phyloP scores from a whole-genome alignment of 176 grass and related monocot genomes.

The Oryza brachyantha region DNA sequence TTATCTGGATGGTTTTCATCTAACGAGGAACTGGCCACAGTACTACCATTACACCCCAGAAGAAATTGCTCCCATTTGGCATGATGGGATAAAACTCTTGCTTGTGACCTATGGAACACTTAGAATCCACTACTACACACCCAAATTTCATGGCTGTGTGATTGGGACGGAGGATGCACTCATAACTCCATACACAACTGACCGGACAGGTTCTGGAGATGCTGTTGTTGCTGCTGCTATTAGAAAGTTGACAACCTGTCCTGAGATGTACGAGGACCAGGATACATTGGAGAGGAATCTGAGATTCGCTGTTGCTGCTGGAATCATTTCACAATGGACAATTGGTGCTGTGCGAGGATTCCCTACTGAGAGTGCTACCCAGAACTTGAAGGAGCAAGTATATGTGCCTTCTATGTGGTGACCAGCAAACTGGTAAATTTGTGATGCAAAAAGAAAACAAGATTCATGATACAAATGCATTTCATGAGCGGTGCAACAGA shows the following conservation, averaged over 20 bases:
- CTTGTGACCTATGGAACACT: conserved; percentile 75
- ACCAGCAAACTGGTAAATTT: conserved; percentile 44
- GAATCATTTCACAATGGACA: conserved; percentile 95
- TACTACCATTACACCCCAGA: conserved; percentile 69
- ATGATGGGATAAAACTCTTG: conserved; percentile 76
- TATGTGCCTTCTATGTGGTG: conserved; percentile 91
- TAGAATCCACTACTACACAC: conserved; percentile 84
- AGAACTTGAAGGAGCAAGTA: conserved; percentile 88
- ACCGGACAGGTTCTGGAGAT: conserved; percentile 88
- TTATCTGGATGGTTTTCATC: conserved; percentile 63
- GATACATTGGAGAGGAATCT: conserved; percentile 73
- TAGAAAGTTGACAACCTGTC: conserved; percentile 61
- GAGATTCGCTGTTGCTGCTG: conserved; percentile 75
- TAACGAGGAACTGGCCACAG: conserved; percentile 54
- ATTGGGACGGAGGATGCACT: conserved; percentile 71
- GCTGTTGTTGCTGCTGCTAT: conserved; percentile 81
- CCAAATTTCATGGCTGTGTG: conserved; percentile 75
- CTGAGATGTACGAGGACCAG: conserved; percentile 79
- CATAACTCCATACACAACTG: conserved; percentile 74
- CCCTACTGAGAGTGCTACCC: conserved; percentile 79
- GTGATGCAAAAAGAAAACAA: background rate
- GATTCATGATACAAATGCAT: background rate
- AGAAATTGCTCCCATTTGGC: conserved; percentile 77
- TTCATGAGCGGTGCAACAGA: conserved; percentile 29
- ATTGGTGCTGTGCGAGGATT: conserved; percentile 80